Base-by-base conservation (phyloP, 208 protist species). In the Trypanosoma melophagium region DNA sequence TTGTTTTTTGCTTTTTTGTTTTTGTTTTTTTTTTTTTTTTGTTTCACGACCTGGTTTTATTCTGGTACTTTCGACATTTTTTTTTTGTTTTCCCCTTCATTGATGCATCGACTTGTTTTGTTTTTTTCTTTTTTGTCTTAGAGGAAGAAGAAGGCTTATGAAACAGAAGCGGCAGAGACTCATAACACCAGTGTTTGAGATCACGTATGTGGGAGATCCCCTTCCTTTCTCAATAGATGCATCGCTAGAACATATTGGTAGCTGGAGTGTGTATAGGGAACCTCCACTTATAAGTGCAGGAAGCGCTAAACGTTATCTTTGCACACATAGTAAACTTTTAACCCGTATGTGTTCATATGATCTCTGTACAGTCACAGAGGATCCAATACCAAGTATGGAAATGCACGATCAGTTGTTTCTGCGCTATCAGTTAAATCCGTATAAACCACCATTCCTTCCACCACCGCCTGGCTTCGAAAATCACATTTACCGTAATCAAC, bases 1-100 rank as follows among this genome's bases (percentile, higher is more conserved):
- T n/a, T n/a, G n/a, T n/a, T n/a, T n/a, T n/a, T n/a, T n/a, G n/a
- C 25, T 4, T 58, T 61, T 65, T 45, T 60, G 13, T 60, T 35
- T 64, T 41, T 70, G n/a, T n/a, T 76, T 52, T 63, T 51, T 63
- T 67, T 76, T 61, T 54, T 41, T 80, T 59, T 63, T 74, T 51
- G 50, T 47, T 60, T 49, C 53, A 52, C 42, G 22, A 50, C 44
- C 14, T 50, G 42, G 73, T 60, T 42, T 56, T 56, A 14, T 58
- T 54, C 40, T 40, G 61, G 22, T 65, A 44, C 12, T 60, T 50
- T 56, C 40, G 14, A 40, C 57, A 19, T 51, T 40, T 41, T 49
- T 40, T 59, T 67, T 64, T 25, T 44, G 17, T 56, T 42, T 44
- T 52, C 19, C 45, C 52, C 5, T 53, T 42, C 52, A 38, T 45